Conservation (phyloP, 345 rosid genomes). For the Xanthoceras sorbifolium region DNA sequence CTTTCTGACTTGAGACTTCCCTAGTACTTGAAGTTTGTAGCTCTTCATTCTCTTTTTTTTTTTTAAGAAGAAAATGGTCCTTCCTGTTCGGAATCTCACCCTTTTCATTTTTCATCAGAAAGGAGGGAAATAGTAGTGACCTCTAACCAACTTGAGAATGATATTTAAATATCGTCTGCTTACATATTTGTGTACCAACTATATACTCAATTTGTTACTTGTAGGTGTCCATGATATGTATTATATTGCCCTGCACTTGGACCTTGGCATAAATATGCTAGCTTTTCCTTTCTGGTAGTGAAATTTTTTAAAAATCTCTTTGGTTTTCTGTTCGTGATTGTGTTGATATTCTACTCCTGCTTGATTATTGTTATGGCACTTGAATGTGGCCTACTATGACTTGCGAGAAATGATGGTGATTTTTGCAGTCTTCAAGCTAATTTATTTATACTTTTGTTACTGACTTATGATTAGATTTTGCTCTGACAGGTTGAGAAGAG, state of each 20-base stretch:
- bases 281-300: neutral
- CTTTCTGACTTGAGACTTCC: neutral
- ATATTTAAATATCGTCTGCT: neutral
- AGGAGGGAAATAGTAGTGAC: neutral
- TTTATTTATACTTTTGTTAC: neutral
- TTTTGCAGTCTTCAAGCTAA: neutral
- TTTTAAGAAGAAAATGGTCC: neutral
- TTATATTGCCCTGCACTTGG: neutral
- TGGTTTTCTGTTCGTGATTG: neutral
- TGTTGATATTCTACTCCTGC: neutral
- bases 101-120: neutral
- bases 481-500: conserved; percentile 81
- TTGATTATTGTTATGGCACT: neutral
- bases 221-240: neutral
- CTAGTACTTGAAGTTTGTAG: neutral
- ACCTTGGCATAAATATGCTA: neutral
- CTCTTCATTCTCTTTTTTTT: neutral
- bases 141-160: neutral
- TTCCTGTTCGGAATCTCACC: neutral
- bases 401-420: neutral
- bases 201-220: neutral
- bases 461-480: neutral
- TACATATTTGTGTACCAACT: neutral
- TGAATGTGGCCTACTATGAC: neutral
- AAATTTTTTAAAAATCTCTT: neutral